phyloP scores from a whole-genome alignment of 129 eudicot species.

The Pseudognaphalium luteoalbum region DNA sequence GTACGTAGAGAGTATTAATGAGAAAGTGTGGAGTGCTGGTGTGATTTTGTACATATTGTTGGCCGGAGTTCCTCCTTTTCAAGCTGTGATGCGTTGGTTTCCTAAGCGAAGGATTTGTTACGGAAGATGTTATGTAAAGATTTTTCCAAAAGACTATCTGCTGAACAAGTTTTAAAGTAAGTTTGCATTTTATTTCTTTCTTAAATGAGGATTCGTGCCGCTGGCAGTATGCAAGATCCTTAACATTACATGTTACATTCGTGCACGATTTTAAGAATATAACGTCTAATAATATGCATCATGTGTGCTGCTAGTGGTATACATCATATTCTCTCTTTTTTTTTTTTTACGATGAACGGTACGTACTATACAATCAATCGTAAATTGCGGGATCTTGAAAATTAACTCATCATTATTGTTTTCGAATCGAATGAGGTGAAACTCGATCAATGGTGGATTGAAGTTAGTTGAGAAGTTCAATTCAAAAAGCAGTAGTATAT shows the following conservation, averaged over 20 bases:
- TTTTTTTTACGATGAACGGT: background rate
- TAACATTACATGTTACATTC: no score
- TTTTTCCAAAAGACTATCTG: conserved; percentile 67
- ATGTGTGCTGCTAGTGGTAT: no score
- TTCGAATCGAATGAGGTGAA: conserved; percentile 51
- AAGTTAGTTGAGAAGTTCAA: conserved; percentile 21
- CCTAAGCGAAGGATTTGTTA: conserved; percentile 82
- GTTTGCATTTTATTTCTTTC: conserved; percentile 19
- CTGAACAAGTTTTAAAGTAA: conserved; percentile 75
- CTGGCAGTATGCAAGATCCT: no score
- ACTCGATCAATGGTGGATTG: conserved; percentile 43
- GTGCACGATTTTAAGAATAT: no score
- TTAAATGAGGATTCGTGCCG: no score
- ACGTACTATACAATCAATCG: no score
- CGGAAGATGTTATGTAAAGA: conserved; percentile 81
- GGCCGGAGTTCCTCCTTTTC: conserved; percentile 77
- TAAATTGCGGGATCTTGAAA: no score
- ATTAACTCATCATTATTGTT: conserved; percentile 66
- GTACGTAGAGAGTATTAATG: conserved; percentile 60
- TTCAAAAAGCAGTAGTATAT: background rate
- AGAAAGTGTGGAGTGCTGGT: conserved; percentile 95
- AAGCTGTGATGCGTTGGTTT: conserved; percentile 71
- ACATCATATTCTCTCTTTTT: background rate
- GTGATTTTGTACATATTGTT: conserved; percentile 79
- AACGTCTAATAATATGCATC: no score